phyloP scores from a whole-genome alignment of 441 rosid genomes.

The Isatis lusitanica region DNA sequence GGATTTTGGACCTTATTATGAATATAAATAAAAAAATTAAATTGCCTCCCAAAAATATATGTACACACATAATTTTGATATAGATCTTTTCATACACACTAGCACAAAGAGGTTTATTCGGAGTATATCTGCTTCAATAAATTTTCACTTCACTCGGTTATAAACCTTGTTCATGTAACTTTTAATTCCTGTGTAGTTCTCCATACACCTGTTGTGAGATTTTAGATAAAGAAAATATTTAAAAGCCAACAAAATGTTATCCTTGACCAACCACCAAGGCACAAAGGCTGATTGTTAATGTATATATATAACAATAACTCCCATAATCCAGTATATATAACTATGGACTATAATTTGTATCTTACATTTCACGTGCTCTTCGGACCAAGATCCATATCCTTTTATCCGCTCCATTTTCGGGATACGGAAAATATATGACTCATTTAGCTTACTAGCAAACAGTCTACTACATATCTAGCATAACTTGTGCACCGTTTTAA shows the following conservation, averaged over 20 bases:
- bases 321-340: no score
- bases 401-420: no score
- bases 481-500: no score
- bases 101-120: not conserved
- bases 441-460: no score
- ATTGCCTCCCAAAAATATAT: not conserved
- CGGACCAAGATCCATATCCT: not conserved
- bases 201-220: not conserved
- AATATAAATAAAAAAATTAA: not conserved
- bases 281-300: not conserved
- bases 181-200: not conserved
- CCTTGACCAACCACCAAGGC: not conserved
- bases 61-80: not conserved
- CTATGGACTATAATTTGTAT: no score
- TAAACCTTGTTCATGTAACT: not conserved
- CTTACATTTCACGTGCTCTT: not conserved
- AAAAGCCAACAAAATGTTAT: not conserved
- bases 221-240: not conserved
- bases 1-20: conserved; percentile 9
- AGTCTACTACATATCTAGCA: no score
- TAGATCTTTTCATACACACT: not conserved
- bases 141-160: no score
- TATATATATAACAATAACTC: no score
- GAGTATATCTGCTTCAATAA: no score
- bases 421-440: no score